These are phyloP conservation scores for Neohortaea acidophila DNA, from an alignment of 495 filamentous ascomycete species.

Conservation along the genomic window DNA sequence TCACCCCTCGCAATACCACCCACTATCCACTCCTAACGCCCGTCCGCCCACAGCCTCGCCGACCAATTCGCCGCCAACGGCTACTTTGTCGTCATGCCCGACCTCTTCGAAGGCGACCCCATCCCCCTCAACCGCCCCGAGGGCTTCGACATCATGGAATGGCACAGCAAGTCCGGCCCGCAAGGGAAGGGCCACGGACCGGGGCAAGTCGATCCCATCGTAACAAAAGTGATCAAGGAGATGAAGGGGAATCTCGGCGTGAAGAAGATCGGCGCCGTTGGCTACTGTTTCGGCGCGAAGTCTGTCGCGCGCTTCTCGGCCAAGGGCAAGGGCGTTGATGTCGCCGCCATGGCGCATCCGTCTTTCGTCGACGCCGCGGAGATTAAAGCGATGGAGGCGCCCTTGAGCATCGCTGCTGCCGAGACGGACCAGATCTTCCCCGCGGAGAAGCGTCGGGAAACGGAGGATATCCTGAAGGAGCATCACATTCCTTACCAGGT, in stretches of 20 bases:
- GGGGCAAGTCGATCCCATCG: slow-evolving; percentile 46
- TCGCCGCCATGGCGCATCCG: slow-evolving; percentile 64
- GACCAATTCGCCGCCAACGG: slow-evolving; percentile 74
- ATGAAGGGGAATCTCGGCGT: slow-evolving; percentile 40
- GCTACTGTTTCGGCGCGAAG: slow-evolving; percentile 67
- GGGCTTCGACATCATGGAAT: slow-evolving; percentile 44
- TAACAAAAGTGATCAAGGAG: slow-evolving; percentile 44
- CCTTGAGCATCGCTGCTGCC: slow-evolving; percentile 61
- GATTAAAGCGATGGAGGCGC: slow-evolving; percentile 51
- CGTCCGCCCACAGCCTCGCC: slow-evolving; percentile 36
- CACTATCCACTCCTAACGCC: slow-evolving; percentile 4
- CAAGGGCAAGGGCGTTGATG: slow-evolving; percentile 34
- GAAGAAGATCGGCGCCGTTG: slow-evolving; percentile 55
- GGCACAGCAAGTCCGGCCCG: slow-evolving; percentile 31
- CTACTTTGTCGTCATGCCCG: slow-evolving; percentile 61
- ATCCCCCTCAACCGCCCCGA: slow-evolving; percentile 41
- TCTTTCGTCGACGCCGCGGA: slow-evolving; percentile 64
- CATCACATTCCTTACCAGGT: slow-evolving; percentile 60
- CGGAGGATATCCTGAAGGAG: slow-evolving; percentile 45
- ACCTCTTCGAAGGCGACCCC: slow-evolving; percentile 62
- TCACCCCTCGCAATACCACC: neutral
- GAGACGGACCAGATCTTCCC: slow-evolving; percentile 73
- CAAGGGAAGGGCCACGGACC: slow-evolving; percentile 36
- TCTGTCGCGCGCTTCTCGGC: slow-evolving; percentile 36
- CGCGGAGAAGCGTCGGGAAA: slow-evolving; percentile 49